A percentile compares a stretch with the other conserved stretches of the same genome.
Conservation (phyloP, 441 rosid genomes). For the Populus tomentosa region DNA sequence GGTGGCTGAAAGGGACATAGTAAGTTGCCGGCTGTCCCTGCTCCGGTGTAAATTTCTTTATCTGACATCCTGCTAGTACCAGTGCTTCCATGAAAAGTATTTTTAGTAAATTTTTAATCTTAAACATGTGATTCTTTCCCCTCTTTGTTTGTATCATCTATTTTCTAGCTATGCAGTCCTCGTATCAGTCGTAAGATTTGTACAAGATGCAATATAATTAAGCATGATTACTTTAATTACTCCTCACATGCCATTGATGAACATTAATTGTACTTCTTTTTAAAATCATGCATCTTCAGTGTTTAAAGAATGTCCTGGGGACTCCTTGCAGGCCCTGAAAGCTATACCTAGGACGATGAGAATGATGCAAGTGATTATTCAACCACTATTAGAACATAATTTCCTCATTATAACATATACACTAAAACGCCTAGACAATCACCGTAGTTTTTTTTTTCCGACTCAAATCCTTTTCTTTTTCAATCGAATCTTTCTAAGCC, state of each 20-base stretch:
- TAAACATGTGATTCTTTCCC: not conserved
- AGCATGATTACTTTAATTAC: not conserved
- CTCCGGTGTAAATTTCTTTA: not conserved
- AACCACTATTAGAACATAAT: not conserved
- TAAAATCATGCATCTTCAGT: slow-evolving; percentile 57
- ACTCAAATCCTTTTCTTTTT: too few relatives aligned
- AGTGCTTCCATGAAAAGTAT: not conserved
- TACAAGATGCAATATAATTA: not conserved
- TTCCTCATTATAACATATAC: not conserved
- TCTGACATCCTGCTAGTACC: not conserved
- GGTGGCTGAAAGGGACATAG: slow-evolving; percentile 83
- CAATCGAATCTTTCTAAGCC: too few relatives aligned
- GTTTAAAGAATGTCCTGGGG: slow-evolving; percentile 91
- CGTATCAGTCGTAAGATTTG: not conserved
- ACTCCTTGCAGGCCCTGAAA: slow-evolving; percentile 85
- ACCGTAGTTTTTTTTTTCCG: too few relatives aligned
- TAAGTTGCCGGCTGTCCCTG: slow-evolving; percentile 36
- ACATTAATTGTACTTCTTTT: slow-evolving; percentile 11
- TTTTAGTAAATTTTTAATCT: not conserved
- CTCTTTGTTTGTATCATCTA: not conserved
- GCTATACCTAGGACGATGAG: slow-evolving; percentile 95
- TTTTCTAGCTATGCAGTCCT: not conserved
- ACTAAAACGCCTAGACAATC: too few relatives aligned
- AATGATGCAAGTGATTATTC: slow-evolving; percentile 70
- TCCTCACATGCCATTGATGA: not conserved